Evolutionary conservation across 2,329 filamentous ascomycete species (phyloP).

Genomic region (Aspergillus sergii): DNA sequence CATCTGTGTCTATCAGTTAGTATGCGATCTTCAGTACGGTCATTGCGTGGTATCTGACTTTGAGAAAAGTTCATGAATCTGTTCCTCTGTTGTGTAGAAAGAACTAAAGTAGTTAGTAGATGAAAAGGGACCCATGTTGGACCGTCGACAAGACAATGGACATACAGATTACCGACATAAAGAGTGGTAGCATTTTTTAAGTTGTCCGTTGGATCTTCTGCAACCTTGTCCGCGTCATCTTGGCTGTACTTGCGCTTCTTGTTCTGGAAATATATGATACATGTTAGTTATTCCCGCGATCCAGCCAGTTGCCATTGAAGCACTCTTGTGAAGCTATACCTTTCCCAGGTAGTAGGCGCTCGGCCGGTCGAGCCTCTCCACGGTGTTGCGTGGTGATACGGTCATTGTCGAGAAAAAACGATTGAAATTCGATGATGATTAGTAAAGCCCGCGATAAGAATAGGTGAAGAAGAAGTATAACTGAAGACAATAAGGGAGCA

Average conservation of each 20-base stretch:
- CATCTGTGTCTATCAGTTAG: slow-evolving; percentile 51
- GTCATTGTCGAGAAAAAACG: slow-evolving; percentile 29
- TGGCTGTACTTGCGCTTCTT: slow-evolving; percentile 69
- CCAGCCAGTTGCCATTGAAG: background rate
- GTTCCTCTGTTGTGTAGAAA: slow-evolving; percentile 98
- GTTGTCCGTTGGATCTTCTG: slow-evolving; percentile 72
- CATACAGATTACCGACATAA: slow-evolving; percentile 93
- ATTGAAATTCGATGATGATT: too few relatives aligned
- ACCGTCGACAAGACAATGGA: slow-evolving; percentile 15
- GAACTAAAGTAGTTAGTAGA: slow-evolving; percentile 57
- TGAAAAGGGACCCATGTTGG: background rate
- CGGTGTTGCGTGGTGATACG: slow-evolving; percentile 56
- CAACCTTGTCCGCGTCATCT: slow-evolving; percentile 58
- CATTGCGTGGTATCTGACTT: slow-evolving; percentile 59
- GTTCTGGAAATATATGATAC: slow-evolving; percentile 53
- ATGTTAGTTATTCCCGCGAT: background rate
- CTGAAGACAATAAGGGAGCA: slow-evolving; percentile 7
- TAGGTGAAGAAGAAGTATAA: background rate
- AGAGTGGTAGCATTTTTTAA: slow-evolving; percentile 88
- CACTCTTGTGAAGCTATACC: slow-evolving; percentile 49
- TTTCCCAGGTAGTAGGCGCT: slow-evolving; percentile 89
- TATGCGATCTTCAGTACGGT: background rate
- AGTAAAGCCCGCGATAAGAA: background rate
- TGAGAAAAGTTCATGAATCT: slow-evolving; percentile 94
- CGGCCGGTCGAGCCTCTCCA: slow-evolving; percentile 89